These are phyloP conservation scores for Rhypophila decipiens DNA, from an alignment of 495 filamentous ascomycete genomes.

Conservation along the genomic window DNA sequence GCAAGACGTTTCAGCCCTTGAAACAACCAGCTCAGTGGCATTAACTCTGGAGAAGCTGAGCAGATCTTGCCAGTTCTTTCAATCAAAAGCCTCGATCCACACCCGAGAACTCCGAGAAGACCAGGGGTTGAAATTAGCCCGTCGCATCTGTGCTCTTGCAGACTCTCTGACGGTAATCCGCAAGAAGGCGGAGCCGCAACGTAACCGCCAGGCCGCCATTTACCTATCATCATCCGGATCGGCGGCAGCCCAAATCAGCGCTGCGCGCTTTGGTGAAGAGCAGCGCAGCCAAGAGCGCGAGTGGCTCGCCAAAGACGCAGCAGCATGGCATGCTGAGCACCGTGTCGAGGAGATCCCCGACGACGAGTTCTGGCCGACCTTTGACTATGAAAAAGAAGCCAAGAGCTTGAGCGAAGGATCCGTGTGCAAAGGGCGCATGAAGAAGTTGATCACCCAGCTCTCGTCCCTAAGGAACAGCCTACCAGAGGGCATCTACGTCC, in stretches of 20 bases:
- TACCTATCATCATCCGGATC: background rate
- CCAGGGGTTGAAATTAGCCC: background rate
- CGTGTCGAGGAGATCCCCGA: conserved; percentile 33
- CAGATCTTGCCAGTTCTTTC: conserved; percentile 6
- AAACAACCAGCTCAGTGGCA: conserved; percentile 5
- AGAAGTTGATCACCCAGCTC: conserved; percentile 46
- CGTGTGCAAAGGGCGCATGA: conserved; percentile 35
- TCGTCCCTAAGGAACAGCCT: conserved; percentile 44
- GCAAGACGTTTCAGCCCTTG: background rate
- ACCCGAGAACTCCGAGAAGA: background rate
- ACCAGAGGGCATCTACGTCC: conserved; percentile 54
- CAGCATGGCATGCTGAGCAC: conserved; percentile 31
- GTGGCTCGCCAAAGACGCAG: too few relatives aligned
- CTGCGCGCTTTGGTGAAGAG: background rate
- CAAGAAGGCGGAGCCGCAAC: too few relatives aligned
- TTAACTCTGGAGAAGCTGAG: conserved; percentile 4
- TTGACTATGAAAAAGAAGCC: conserved; percentile 15
- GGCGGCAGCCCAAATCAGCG: background rate
- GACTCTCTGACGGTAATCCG: too few relatives aligned
- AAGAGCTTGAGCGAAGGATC: background rate
- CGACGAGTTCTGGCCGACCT: conserved; percentile 23
- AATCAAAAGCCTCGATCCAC: background rate
- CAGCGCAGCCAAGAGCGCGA: too few relatives aligned
- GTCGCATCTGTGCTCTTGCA: background rate
- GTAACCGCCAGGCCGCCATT: background rate